A percentile compares a stretch with the other conserved stretches of the same genome.
These are phyloP conservation scores for Theileria orientalis DNA, from an alignment of 169 alveolate genomes.

Conservation along the genomic window DNA sequence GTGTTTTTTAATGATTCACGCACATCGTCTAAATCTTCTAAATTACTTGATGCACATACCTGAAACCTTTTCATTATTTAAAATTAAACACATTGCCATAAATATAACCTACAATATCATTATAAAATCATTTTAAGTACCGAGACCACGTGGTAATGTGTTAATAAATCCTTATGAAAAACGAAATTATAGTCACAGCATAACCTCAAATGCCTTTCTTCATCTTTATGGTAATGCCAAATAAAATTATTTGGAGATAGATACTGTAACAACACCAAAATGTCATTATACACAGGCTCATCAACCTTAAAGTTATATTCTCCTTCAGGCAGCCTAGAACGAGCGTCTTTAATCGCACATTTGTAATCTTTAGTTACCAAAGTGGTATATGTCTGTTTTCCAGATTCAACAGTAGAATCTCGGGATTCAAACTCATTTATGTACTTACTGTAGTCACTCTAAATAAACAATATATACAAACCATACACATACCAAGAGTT, in stretches of 20 bases:
- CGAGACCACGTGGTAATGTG: background rate
- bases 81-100: background rate
- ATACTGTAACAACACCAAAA: background rate
- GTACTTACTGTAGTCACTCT: background rate
- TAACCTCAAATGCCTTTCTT: background rate
- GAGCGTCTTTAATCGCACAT: background rate
- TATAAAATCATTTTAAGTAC: background rate
- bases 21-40: background rate
- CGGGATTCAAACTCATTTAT: background rate
- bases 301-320: background rate
- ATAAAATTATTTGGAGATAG: constrained; percentile 4
- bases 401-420: background rate
- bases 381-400: background rate
- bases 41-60: constrained; percentile 4
- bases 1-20: no score
- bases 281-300: background rate
- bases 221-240: constrained; percentile 12
- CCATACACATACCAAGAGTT: background rate
- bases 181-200: background rate
- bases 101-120: background rate
- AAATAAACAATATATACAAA: background rate
- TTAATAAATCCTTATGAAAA: background rate
- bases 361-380: background rate
- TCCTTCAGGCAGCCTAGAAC: background rate
- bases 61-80: background rate